Conservation (phyloP, 345 rosid genomes). For the Eucalyptus albens region DNA sequence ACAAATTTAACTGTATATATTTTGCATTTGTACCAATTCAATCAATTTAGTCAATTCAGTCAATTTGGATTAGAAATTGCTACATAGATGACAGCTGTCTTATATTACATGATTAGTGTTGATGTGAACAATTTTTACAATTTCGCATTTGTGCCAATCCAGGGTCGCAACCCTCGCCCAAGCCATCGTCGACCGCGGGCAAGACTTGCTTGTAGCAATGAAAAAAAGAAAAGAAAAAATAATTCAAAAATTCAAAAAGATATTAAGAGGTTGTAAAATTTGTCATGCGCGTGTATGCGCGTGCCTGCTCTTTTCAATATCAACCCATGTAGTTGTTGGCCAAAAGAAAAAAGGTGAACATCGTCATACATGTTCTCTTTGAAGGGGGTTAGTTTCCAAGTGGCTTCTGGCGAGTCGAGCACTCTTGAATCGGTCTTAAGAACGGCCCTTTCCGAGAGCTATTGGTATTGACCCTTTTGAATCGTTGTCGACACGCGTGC, state of each 20-base stretch:
- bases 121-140: not conserved
- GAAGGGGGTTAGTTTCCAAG: not conserved
- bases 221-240: too few species aligned
- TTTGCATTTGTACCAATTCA: too few species aligned
- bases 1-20: too few species aligned
- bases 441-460: not conserved
- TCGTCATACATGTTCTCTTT: not conserved
- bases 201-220: not conserved
- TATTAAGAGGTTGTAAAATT: too few species aligned
- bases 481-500: not conserved
- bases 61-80: not conserved
- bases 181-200: accelerated
- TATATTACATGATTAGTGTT: too few species aligned
- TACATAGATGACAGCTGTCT: accelerated
- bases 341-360: not conserved
- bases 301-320: not conserved
- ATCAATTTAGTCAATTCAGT: too few species aligned
- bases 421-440: not conserved
- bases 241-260: too few species aligned
- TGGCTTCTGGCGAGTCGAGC: not conserved
- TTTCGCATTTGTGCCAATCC: not conserved
- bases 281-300: not conserved
- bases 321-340: not conserved
- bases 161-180: not conserved
- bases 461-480: not conserved